Evolutionary conservation across 768 basidiomycete species (phyloP), one percentile per base, ranked within the genome.

Genomic region (Xerocomellus dryophilus): DNA sequence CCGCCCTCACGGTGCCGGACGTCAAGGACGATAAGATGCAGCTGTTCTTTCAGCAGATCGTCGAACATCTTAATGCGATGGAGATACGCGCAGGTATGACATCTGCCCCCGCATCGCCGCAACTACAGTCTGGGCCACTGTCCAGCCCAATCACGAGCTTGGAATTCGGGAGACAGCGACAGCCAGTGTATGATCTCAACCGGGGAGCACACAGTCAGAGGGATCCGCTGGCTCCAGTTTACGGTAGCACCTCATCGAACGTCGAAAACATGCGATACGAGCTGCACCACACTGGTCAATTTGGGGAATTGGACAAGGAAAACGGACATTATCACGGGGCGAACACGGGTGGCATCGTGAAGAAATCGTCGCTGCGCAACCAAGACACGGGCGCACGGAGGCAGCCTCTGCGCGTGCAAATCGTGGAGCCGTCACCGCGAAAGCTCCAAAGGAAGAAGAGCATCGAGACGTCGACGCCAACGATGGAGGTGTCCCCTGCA

Each of bases 41-140:
- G 60, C 73, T 82, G 43, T 95, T 95, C 74, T 90, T 94, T 71
- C 78, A 88, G 50, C 90, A 95, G 68, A 85, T 94, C 43, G 88
- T 85, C 8, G 82, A 87, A 43, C 89, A 90, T 66, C 80, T 94
- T 51, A 84, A 86, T 61, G 78, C 80, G 41, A 83, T 93, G 74
- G 84, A 88, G 63, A 75, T 78, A 36, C 79, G 80, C 46, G 76
- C 81, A 14, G 67, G 61, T 8, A 59, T 61, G 39, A 18, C 64
- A 8, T 58, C 58, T 15, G 14, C 50, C 14, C 59, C 56, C 2
- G 52, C 40, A 23, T 60, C 66, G 17, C 62, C 66, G 14, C 61
- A 55, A 20, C 18, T 64, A 9, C 50, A 46, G 11, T 27, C 46
- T 9, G 25, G 38, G 35, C 57, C 55, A 20, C 59, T 49, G 10